phyloP scores from a whole-genome alignment of 495 filamentous ascomycete species.

The Neurospora sp. region DNA sequence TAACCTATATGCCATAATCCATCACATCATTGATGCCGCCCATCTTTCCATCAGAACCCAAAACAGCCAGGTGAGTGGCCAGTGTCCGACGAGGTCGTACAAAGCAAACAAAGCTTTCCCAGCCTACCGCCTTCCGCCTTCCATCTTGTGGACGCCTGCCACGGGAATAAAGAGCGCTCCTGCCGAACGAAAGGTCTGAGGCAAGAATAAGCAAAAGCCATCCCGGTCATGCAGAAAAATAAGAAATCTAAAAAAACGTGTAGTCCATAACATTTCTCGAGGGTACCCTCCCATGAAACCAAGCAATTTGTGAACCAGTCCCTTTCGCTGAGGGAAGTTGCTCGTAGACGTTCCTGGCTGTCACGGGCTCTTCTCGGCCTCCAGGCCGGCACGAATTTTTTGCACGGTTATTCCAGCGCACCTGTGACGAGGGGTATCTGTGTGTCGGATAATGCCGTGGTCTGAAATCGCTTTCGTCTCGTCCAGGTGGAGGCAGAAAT shows the following conservation, averaged over 20 bases:
- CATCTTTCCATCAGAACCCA: conserved; percentile 9
- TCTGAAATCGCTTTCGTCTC: neutral
- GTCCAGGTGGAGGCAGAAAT: neutral
- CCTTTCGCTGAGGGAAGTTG: conserved; percentile 7
- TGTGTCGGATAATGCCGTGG: conserved; percentile 1
- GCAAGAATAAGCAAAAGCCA: conserved; percentile 27
- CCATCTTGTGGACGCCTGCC: conserved; percentile 27
- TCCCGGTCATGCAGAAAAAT: conserved; percentile 36
- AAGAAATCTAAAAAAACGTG: conserved; percentile 31
- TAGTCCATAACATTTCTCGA: conserved; percentile 12
- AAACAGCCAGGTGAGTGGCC: conserved; percentile 19
- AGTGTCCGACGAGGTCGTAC: conserved; percentile 21
- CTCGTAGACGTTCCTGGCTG: conserved; percentile 4
- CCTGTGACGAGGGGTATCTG: conserved; percentile 7
- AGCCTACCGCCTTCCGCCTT: conserved; percentile 2
- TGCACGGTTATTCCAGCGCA: conserved; percentile 10
- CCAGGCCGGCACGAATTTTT: conserved; percentile 1
- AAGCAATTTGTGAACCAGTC: conserved; percentile 13
- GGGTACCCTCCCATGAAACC: conserved; percentile 14
- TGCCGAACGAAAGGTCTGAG: conserved; percentile 19
- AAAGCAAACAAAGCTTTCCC: conserved; percentile 17
- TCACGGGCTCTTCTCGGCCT: conserved; percentile 1
- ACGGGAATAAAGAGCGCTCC: conserved; percentile 27
- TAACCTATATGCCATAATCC: conserved; percentile 30
- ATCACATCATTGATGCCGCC: conserved; percentile 11